A percentile compares a stretch with the other conserved stretches of the same genome.
Conservation (phyloP, 495 filamentous ascomycete species). For the Podospora pseudocomata region DNA sequence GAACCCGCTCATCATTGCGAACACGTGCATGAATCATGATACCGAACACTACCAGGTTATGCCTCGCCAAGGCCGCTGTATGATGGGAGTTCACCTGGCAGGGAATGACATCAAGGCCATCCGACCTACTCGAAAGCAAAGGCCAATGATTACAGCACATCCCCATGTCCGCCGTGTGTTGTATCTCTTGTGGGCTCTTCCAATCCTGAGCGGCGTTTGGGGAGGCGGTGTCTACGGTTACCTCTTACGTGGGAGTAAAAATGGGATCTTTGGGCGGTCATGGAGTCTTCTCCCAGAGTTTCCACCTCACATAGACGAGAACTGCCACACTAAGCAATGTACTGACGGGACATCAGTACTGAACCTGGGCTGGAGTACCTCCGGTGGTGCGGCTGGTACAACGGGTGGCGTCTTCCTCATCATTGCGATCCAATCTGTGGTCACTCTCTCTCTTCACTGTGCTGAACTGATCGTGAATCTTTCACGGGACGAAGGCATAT, state of each 20-base stretch:
- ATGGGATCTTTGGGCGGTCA: conserved; percentile 30
- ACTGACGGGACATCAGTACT: conserved; percentile 36
- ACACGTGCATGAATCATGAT: conserved; percentile 24
- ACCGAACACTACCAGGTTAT: conserved; percentile 23
- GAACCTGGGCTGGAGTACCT: conserved; percentile 30
- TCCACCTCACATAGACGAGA: conserved; percentile 25
- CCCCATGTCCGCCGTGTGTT: conserved; percentile 28
- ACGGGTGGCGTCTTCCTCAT: conserved; percentile 30
- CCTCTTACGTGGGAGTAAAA: conserved; percentile 21
- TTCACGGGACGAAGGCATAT: conserved; percentile 43
- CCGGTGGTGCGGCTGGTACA: conserved; percentile 22
- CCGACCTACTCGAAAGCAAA: conserved; percentile 31
- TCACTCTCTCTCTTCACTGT: conserved; percentile 44
- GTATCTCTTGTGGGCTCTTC: conserved; percentile 25
- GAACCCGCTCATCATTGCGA: conserved; percentile 35
- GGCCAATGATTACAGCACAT: conserved; percentile 27
- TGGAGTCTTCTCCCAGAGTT: conserved; percentile 30
- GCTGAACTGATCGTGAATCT: conserved; percentile 46
- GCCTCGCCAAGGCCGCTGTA: conserved; percentile 28
- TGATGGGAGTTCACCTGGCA: conserved; percentile 32
- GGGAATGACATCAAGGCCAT: conserved; percentile 28
- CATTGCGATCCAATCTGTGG: conserved; percentile 31
- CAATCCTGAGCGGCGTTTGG: conserved; percentile 30
- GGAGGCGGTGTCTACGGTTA: conserved; percentile 26
- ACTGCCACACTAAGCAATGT: conserved; percentile 25